These are phyloP conservation scores for Trametes versicolor DNA, from an alignment of 1,284 basidiomycete species.

Conservation along the genomic window DNA sequence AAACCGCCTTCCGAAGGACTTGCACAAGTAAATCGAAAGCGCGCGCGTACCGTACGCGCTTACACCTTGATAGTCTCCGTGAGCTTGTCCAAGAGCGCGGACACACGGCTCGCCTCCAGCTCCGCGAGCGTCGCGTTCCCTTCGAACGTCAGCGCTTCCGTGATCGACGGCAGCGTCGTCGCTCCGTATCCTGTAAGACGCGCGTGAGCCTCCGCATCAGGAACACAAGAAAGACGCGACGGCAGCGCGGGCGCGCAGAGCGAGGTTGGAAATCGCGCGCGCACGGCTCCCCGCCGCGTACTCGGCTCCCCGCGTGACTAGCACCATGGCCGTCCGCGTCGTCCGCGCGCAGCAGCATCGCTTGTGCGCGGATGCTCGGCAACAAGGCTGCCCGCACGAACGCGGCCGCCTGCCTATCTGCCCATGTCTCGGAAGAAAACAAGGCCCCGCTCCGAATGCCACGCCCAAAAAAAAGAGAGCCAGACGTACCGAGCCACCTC, in stretches of 20 bases:
- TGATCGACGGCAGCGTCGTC: conserved; percentile 85
- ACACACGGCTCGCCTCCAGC: conserved; percentile 73
- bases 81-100: conserved; percentile 57
- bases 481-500: conserved; percentile 79
- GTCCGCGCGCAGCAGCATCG: too few species aligned
- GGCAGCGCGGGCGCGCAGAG: background rate
- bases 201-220: conserved; percentile 1
- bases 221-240: too few species aligned
- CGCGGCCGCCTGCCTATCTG: too few species aligned
- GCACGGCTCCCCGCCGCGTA: conserved; percentile 4
- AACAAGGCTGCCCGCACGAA: too few species aligned
- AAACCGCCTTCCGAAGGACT: too few species aligned
- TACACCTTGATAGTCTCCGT: conserved; percentile 35
- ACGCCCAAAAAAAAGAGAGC: conserved; percentile 8
- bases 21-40: too few species aligned
- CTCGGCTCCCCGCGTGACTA: conserved; percentile 5
- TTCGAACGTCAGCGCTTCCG: conserved; percentile 82
- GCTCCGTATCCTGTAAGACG: conserved; percentile 78
- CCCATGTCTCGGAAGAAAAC: too few species aligned
- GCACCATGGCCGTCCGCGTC: background rate
- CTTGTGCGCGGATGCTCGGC: too few species aligned
- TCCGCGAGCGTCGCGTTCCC: conserved; percentile 68
- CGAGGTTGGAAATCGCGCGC: background rate
- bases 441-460: background rate
- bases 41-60: background rate